A percentile compares a stretch with the other conserved stretches of the same genome.
Evolutionary conservation across 768 basidiomycete genomes (phyloP).

Genomic region (Hypsizygus marmoreus): DNA sequence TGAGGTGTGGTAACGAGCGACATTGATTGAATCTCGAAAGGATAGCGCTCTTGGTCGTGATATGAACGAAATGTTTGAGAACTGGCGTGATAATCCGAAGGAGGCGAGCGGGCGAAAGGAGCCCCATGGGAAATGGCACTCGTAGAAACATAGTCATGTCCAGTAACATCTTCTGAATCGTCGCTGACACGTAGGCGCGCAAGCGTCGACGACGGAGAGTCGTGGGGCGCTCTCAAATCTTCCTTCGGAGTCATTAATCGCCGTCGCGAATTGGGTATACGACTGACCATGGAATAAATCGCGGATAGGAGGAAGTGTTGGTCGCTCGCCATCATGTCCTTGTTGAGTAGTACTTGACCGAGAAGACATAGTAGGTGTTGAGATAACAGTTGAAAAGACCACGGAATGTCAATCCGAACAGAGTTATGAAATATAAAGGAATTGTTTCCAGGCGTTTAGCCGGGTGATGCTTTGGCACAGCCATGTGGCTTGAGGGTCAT

Average conservation of each 20-base stretch:
- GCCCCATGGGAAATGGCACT: slow-evolving; percentile 7
- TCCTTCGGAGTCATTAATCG: not conserved
- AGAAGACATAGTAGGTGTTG: slow-evolving; percentile 24
- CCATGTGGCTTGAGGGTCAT: too few species aligned
- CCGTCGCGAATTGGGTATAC: not conserved
- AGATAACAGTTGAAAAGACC: not conserved
- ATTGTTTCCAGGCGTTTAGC: slow-evolving; percentile 10
- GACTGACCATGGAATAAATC: slow-evolving; percentile 63
- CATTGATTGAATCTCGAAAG: too few species aligned
- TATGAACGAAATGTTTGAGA: slow-evolving; percentile 5
- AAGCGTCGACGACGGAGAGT: slow-evolving; percentile 41
- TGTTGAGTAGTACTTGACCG: slow-evolving; percentile 30
- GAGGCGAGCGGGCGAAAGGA: not conserved
- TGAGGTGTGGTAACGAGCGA: too few species aligned
- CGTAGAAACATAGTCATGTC: slow-evolving; percentile 9
- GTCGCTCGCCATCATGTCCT: slow-evolving; percentile 38
- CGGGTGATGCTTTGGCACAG: slow-evolving; percentile 16
- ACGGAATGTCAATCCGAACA: slow-evolving; percentile 1
- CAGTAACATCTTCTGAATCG: slow-evolving; percentile 28
- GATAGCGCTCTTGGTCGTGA: too few species aligned
- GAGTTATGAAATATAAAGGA: slow-evolving; percentile 11
- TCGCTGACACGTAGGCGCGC: slow-evolving; percentile 45
- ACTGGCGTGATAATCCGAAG: not conserved
- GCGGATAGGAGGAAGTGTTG: slow-evolving; percentile 71
- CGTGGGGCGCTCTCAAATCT: slow-evolving; percentile 20